These are phyloP conservation scores for Astragalus membranaceus DNA, from an alignment of 306 rosid genomes.

Conservation along the genomic window DNA sequence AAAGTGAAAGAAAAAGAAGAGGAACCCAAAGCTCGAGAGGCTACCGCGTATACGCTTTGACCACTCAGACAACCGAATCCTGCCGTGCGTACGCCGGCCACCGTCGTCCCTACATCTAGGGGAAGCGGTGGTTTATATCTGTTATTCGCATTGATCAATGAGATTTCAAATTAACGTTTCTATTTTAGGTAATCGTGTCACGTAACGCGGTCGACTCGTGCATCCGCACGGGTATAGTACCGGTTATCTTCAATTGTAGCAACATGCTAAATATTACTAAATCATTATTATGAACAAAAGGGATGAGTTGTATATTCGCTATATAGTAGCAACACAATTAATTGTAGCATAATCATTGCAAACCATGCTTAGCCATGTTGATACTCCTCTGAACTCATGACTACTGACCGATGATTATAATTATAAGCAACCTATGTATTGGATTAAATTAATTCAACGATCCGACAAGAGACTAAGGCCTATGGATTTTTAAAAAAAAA, in stretches of 20 bases:
- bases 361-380: slow-evolving; percentile 22
- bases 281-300: neutral
- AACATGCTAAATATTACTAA: neutral
- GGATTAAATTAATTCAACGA: slow-evolving; percentile 32
- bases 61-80: too few species aligned
- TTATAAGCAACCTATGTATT: neutral
- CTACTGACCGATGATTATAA: neutral
- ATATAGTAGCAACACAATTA: neutral
- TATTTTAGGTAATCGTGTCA: too few species aligned
- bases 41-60: too few species aligned
- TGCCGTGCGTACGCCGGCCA: too few species aligned
- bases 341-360: neutral
- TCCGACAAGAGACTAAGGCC: slow-evolving; percentile 48
- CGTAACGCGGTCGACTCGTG: too few species aligned
- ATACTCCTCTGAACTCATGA: neutral
- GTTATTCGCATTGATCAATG: too few species aligned
- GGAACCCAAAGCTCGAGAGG: too few species aligned
- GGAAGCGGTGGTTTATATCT: too few species aligned
- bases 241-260: neutral
- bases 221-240: too few species aligned
- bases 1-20: too few species aligned
- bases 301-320: slow-evolving; percentile 4
- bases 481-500: slow-evolving; percentile 31
- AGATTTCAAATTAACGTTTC: too few species aligned
- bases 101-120: too few species aligned